Evolutionary conservation across 2,329 filamentous ascomycete species (phyloP), one percentile per base, ranked within the genome.

Genomic region (Exophiala spinifera): DNA sequence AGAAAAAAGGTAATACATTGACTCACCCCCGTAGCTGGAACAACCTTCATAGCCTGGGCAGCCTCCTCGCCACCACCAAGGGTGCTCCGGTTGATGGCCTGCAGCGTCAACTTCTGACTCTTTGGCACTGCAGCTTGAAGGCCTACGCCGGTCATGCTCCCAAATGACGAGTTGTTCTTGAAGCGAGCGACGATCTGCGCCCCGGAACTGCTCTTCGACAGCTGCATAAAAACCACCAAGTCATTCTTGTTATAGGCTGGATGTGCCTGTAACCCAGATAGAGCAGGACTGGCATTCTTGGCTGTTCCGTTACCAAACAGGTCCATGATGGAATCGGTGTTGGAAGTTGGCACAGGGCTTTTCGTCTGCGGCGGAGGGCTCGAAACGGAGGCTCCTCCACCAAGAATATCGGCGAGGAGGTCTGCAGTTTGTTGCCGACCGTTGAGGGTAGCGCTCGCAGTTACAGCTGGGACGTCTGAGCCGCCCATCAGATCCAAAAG

Each of bases 61-160:
- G 91, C 92, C 68, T 96, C 91, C 39, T 86, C 83, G 13, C 89
- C 89, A 5, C 85, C 83, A 11, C 78, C 83, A 40, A 99, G 69
- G 28, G 95, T 89, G 3, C 85, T 76, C 61, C 83, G 89, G 62
- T 89, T 95, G 62, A 99, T 96, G 55, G 87, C 89, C 69, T 95
- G 87, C 61, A 99, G 76, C 69, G 96, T 91, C 65, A 99, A 74
- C 70, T 94, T 96, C 74, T 99, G 94, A 42, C 88, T 90, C 74
- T 97, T 99, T 7, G 94, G 94, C 50, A 99, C 94, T 1, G 94
- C 94, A 40, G 92, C 94, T 71, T 99, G 94, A 61, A 99, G 72
- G 21, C 89, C 89, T 25, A 97, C 88, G 43, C 81, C 83, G 14
- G 85, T 85, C 46, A 97, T 77, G 13, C 76, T 74, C 13, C 79